Base-by-base conservation (phyloP, 2,329 filamentous ascomycete species). In the Fusarium humuli region DNA sequence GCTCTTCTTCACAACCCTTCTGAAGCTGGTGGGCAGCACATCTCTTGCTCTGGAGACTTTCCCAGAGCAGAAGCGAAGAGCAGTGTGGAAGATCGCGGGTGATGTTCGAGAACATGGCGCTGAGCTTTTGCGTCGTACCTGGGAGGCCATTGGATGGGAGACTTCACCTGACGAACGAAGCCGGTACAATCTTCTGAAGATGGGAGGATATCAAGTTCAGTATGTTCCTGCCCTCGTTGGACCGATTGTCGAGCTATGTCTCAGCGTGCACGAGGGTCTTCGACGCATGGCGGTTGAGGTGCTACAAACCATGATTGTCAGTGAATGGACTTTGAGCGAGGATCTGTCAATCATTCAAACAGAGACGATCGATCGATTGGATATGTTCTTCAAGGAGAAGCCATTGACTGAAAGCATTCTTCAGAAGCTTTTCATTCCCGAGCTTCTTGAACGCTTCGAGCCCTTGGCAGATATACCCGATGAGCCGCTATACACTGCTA, bases 41-140 rank as follows among this genome's bases (percentile, higher is more conserved):
- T 93, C 92, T 0, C 86, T 99, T 22, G 94, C 96, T 0, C 86
- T 99, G 40, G 96, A 99, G 78, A 97, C 94, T 0, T 98, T 98
- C 77, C 94, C 96, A 0, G 97, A 99, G 79, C 96, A 99, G 81
- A 99, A 98, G 82, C 87, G 96, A 47, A 86, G 96, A 58, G 95
- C 96, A 1, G 95, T 98, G 2, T 99, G 97, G 96, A 99, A 98
- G 82, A 98, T 99, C 77, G 96, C 95, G 6, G 96, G 96, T 8
- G 97, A 99, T 81, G 94, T 99, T 53, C 88, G 96, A 59, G 94
- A 98, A 79, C 88, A 94, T 70, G 96, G 97, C 18, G 95, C 96
- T 6, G 92, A 95, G 53, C 84, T 99, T 11, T 83, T 99, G 34
- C 89, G 92, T 65, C 88, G 89, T 29, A 95, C 92, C 8, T 99